Conservation (phyloP, 2,329 filamentous ascomycete genomes). For the Claviceps spartinae region DNA sequence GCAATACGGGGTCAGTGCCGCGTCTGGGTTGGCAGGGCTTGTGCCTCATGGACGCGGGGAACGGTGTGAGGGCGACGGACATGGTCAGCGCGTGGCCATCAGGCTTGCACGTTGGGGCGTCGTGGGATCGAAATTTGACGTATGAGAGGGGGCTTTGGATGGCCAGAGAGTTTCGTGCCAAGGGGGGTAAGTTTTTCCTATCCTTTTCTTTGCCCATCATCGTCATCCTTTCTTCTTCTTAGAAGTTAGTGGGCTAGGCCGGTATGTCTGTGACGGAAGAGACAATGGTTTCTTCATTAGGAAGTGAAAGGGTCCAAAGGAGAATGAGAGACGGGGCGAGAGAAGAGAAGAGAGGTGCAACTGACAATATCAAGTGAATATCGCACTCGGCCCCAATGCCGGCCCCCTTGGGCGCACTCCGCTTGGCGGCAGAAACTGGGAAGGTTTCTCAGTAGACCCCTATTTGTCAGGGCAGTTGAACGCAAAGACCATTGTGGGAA, state of each 20-base stretch:
- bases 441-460: constrained; percentile 59
- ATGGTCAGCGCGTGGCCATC: constrained; percentile 35
- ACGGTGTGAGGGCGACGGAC: constrained; percentile 34
- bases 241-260: no score
- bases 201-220: not conserved
- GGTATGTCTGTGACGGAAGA: not conserved
- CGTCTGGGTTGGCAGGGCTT: constrained; percentile 32
- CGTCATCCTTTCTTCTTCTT: not conserved
- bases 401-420: constrained; percentile 60
- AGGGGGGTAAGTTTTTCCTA: constrained; percentile 34
- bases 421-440: constrained; percentile 60
- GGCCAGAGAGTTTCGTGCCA: constrained; percentile 42
- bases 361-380: constrained; percentile 39
- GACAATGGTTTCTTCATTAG: not conserved
- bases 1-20: constrained; percentile 32
- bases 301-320: no score
- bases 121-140: constrained; percentile 41
- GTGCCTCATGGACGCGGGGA: constrained; percentile 36
- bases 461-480: constrained; percentile 57
- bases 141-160: constrained; percentile 37
- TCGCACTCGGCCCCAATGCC: constrained; percentile 57
- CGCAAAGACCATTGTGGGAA: constrained; percentile 58
- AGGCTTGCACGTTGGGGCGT: constrained; percentile 32
- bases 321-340: not conserved
- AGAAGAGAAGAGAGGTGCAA: not conserved